Percentiles rank a stretch among this genome's conserved stretches.
These are phyloP conservation scores for Calamus simplicifolius DNA, from an alignment of 176 grass and related monocot genomes.

Conservation along the genomic window DNA sequence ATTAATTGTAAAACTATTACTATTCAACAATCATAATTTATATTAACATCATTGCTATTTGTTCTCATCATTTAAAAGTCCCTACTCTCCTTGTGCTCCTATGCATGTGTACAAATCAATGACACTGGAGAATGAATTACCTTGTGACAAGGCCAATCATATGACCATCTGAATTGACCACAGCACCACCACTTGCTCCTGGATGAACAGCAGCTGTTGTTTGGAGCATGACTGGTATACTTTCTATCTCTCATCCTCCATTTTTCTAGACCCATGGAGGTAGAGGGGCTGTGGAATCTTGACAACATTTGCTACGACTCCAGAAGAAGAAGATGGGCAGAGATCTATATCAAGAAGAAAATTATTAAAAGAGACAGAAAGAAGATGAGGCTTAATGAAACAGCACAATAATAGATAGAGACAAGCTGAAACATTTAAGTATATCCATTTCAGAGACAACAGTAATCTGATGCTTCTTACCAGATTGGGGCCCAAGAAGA, in stretches of 20 bases:
- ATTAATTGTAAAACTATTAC: too few relatives aligned
- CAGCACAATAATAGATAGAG: too few relatives aligned
- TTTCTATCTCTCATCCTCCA: conserved; percentile 25
- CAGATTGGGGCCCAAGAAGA: conserved; percentile 81
- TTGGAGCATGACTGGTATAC: conserved; percentile 80
- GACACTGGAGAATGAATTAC: conserved; percentile 20
- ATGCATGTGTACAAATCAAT: not conserved
- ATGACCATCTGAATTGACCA: conserved; percentile 64
- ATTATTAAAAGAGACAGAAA: too few relatives aligned
- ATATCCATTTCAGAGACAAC: too few relatives aligned
- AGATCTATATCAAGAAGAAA: conserved; percentile 38
- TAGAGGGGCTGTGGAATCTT: conserved; percentile 31
- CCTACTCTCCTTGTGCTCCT: too few relatives aligned
- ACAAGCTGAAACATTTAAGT: too few relatives aligned
- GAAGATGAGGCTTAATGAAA: too few relatives aligned
- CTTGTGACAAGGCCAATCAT: conserved; percentile 92
- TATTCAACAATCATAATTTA: too few relatives aligned
- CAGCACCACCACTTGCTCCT: conserved; percentile 76
- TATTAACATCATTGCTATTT: too few relatives aligned
- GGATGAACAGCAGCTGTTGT: conserved; percentile 92
- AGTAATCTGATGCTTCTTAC: conserved; percentile 22
- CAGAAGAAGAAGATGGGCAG: conserved; percentile 58
- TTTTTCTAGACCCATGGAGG: conserved; percentile 14
- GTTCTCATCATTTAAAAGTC: too few relatives aligned
- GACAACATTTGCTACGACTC: conserved; percentile 75